These are phyloP conservation scores for Microcyclospora tardicrescens DNA, from an alignment of 2,329 filamentous ascomycete species.

Conservation along the genomic window DNA sequence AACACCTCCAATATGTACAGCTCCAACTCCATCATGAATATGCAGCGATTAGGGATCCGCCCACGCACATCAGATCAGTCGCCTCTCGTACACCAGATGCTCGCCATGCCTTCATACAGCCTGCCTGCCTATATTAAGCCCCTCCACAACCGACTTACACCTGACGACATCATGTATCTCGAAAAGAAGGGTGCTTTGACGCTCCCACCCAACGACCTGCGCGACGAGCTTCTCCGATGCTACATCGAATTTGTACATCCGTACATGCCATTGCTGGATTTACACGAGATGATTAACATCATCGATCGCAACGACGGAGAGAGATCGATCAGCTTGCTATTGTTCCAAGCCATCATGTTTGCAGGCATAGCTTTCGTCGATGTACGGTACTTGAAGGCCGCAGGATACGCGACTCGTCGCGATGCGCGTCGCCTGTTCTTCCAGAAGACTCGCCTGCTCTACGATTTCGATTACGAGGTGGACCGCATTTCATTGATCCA, in stretches of 20 bases:
- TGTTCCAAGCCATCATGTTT: conserved; percentile 95
- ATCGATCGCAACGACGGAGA: conserved; percentile 56
- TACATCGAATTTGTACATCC: conserved; percentile 87
- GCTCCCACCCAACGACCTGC: conserved; percentile 55
- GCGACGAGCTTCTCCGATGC: conserved; percentile 67
- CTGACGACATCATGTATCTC: conserved; percentile 73
- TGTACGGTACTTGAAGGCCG: conserved; percentile 59
- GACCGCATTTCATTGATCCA: conserved; percentile 84
- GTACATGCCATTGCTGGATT: conserved; percentile 76
- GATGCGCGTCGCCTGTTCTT: conserved; percentile 80
- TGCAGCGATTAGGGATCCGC: conserved; percentile 12
- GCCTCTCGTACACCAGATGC: background rate
- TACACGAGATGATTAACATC: conserved; percentile 46
- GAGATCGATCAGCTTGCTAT: conserved; percentile 63
- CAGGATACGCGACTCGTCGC: conserved; percentile 66
- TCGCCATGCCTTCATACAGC: conserved; percentile 21
- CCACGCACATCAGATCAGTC: no score
- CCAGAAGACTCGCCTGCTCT: conserved; percentile 72
- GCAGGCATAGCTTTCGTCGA: conserved; percentile 80
- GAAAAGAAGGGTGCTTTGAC: conserved; percentile 72
- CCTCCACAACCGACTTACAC: conserved; percentile 60
- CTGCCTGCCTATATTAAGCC: conserved; percentile 64
- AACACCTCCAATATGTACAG: conserved; percentile 14
- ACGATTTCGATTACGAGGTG: conserved; percentile 90
- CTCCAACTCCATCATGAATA: conserved; percentile 19